Evolutionary conservation across 139 green algal genomes (phyloP), one percentile per base, ranked within the genome.

Genomic region (Mesotaenium endlicherianum): DNA sequence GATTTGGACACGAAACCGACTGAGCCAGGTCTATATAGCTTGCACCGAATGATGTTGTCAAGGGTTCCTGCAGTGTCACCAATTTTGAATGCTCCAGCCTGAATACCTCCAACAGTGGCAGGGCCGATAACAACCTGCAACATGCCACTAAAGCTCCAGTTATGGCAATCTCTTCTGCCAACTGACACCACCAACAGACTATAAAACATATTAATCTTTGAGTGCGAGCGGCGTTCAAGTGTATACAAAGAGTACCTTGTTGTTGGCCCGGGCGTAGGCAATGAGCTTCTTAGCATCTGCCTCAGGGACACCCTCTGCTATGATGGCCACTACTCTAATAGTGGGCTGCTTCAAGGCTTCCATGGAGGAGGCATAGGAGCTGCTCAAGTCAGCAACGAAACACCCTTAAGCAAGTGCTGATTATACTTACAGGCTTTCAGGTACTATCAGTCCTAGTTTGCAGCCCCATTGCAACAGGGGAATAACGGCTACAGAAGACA

Each of bases 31-130:
- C 95, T 86, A 88, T 98, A 93, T 75, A 98, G 90, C 87, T 94
- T 96, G 93, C 94, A 98, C 26, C 90, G 87, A 38, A 98, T 90
- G 70, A 98, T 97, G 92, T 98, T 98, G 77, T 98, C 94, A 60
- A 98, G 86, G 0, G 95, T 98, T 70, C 95, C 95, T 1, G 93
- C 95, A 2, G 95, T 97, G 89, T 98, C 95, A 1, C 94, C 95
- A 75, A 98, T 98, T 80, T 96, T 95, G 91, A 98, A 98, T 0
- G 94, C 94, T 3, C 95, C 95, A 5, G 95, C 95, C 91, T 97
- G 89, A 68, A 98, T 89, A 2, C 94, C 95, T 39, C 95, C 94
- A 30, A 98, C 95, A 31, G 95, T 98, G 40, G 95, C 95, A 0
- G 95, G 95, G 0, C 95, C 95, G 8, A 98, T 93, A 81, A 98